Evolutionary conservation across 2,329 filamentous ascomycete species (phyloP).

Genomic region (Sarocladium strictum): DNA sequence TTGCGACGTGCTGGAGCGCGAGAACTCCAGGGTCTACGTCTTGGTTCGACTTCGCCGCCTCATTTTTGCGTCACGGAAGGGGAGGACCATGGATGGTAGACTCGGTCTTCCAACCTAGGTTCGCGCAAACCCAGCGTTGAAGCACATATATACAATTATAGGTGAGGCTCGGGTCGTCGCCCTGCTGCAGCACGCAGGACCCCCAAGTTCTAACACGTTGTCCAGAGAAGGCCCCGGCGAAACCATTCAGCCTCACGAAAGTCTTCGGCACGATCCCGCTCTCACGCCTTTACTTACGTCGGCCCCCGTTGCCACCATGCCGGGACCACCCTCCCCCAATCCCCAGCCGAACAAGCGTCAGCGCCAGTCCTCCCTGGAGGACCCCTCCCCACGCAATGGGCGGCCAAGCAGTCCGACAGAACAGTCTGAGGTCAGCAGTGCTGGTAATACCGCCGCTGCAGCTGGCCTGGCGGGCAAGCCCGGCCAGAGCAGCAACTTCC

Average conservation of each 20-base stretch:
- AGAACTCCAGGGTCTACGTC: no score
- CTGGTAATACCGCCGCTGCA: conserved; percentile 20
- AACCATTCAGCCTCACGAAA: not conserved
- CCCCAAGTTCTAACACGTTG: no score
- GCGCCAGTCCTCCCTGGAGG: conserved; percentile 46
- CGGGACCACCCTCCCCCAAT: conserved; percentile 41
- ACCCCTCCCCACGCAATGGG: conserved; percentile 27
- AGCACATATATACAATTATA: not conserved
- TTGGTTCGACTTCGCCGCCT: not conserved
- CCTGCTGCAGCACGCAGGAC: no score
- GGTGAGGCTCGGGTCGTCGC: not conserved
- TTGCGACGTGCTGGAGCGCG: no score
- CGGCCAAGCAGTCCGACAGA: conserved; percentile 21
- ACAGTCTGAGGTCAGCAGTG: conserved; percentile 25
- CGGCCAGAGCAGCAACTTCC: conserved; percentile 62
- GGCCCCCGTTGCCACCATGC: conserved; percentile 19
- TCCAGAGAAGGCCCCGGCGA: no score
- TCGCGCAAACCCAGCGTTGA: conserved; percentile 3
- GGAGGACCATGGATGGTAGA: conserved; percentile 6
- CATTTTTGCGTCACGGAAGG: not conserved
- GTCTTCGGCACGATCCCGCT: not conserved
- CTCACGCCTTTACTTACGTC: not conserved
- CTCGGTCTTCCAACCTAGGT: conserved; percentile 1
- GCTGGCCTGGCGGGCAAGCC: conserved; percentile 33
- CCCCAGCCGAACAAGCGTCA: conserved; percentile 51